phyloP scores from a whole-genome alignment of 495 filamentous ascomycete species.

The Lasiosphaeriaceae sp. region DNA sequence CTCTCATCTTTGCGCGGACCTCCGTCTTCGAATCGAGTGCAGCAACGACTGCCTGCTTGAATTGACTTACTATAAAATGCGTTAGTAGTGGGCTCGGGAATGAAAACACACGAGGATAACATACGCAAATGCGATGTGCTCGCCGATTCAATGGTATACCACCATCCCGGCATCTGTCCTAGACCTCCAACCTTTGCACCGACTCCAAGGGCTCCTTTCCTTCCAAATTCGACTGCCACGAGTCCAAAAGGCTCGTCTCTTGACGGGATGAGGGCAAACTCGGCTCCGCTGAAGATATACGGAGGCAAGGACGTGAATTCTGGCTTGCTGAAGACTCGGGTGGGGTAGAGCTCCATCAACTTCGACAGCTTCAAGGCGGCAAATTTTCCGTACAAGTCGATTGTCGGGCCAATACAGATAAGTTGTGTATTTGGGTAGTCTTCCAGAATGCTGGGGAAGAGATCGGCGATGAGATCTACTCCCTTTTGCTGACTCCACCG shows the following conservation, averaged over 20 bases:
- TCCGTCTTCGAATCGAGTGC: conserved; percentile 57
- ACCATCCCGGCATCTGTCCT: conserved; percentile 74
- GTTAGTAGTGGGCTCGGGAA: neutral
- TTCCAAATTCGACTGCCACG: conserved; percentile 72
- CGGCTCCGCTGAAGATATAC: conserved; percentile 69
- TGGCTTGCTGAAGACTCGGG: conserved; percentile 66
- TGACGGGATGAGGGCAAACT: conserved; percentile 72
- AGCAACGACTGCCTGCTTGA: conserved; percentile 61
- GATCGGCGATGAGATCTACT: conserved; percentile 69
- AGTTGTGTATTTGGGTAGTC: conserved; percentile 59
- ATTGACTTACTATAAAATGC: conserved; percentile 51
- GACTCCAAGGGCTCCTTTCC: conserved; percentile 71
- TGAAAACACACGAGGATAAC: neutral
- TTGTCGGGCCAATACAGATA: conserved; percentile 65
- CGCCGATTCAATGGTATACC: conserved; percentile 63
- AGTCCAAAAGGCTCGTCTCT: conserved; percentile 73
- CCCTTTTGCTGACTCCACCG: conserved; percentile 76
- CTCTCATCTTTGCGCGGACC: conserved; percentile 64
- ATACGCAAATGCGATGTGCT: conserved; percentile 57
- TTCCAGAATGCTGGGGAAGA: conserved; percentile 64
- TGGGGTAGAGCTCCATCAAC: conserved; percentile 68
- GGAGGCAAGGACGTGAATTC: conserved; percentile 68
- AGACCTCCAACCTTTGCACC: conserved; percentile 64
- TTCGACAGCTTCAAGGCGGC: conserved; percentile 65
- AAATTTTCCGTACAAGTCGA: conserved; percentile 74